Evolutionary conservation across 163 green algal genomes (phyloP).

Genomic region (Coccomyxa subellipsoidea): DNA sequence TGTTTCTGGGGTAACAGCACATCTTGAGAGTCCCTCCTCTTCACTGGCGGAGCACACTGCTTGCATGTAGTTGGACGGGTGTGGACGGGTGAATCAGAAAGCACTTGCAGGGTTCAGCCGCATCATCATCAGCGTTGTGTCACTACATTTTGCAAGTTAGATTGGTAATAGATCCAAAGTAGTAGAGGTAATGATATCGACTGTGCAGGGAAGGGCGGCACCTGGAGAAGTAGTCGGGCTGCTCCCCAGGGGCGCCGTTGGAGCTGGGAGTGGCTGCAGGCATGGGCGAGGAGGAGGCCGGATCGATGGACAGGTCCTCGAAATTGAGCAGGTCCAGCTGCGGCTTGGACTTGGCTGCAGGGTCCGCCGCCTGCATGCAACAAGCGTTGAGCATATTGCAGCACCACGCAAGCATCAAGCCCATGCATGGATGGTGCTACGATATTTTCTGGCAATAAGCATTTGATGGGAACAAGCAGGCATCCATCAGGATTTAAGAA

Average conservation of each 20-base stretch:
- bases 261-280: neutral
- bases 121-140: too few species aligned
- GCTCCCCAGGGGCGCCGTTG: neutral
- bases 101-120: too few species aligned
- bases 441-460: neutral
- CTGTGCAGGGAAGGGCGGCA: neutral
- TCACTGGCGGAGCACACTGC: neutral
- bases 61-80: too few species aligned
- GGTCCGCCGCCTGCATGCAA: neutral
- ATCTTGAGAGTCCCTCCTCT: neutral
- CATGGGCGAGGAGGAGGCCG: neutral
- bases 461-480: neutral
- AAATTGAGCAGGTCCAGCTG: slow-evolving; percentile 3
- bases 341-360: neutral
- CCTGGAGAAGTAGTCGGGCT: slow-evolving; percentile 2
- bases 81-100: too few species aligned
- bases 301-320: slow-evolving; percentile 1
- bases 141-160: too few species aligned
- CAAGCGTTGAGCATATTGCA: neutral
- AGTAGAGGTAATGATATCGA: neutral
- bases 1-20: too few species aligned
- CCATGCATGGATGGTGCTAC: neutral
- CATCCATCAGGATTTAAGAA: neutral
- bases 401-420: neutral
- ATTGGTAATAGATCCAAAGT: too few species aligned